phyloP scores from a whole-genome alignment of 768 basidiomycete genomes.

The Thelephora aurantiotincta region DNA sequence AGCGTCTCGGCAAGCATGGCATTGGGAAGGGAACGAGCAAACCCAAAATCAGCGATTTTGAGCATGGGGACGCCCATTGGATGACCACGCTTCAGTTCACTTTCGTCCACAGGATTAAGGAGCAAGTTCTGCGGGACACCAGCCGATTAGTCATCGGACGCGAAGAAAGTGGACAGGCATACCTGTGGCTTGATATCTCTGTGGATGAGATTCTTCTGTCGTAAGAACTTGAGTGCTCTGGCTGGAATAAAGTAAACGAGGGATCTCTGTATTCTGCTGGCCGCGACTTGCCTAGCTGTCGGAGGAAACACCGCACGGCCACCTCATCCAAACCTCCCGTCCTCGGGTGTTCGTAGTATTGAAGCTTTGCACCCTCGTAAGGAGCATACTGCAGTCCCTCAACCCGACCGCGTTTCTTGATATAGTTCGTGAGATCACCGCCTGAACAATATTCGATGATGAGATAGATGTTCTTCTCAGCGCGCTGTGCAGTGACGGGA shows the following conservation, averaged over 20 bases:
- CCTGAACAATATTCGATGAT: slow-evolving; percentile 97
- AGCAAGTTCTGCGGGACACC: slow-evolving; percentile 60
- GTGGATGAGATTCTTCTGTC: slow-evolving; percentile 83
- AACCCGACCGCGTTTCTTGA: slow-evolving; percentile 93
- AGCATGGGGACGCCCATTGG: slow-evolving; percentile 87
- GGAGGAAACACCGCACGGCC: slow-evolving; percentile 82
- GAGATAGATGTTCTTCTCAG: slow-evolving; percentile 75
- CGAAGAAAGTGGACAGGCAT: slow-evolving; percentile 1
- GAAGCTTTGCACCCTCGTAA: slow-evolving; percentile 47
- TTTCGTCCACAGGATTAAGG: slow-evolving; percentile 64
- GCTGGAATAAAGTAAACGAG: slow-evolving; percentile 29
- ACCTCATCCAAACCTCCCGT: slow-evolving; percentile 84
- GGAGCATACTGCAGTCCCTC: slow-evolving; percentile 79
- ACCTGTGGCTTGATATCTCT: slow-evolving; percentile 96
- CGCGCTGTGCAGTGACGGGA: slow-evolving; percentile 29
- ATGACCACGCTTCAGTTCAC: slow-evolving; percentile 77
- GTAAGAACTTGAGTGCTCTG: slow-evolving; percentile 84
- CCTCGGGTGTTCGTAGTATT: slow-evolving; percentile 85
- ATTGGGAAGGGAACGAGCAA: slow-evolving; percentile 83
- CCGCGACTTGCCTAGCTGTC: slow-evolving; percentile 61
- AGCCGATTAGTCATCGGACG: not conserved
- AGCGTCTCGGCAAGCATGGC: slow-evolving; percentile 95
- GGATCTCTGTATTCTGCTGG: not conserved
- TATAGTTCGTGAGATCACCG: slow-evolving; percentile 91
- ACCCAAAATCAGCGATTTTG: slow-evolving; percentile 97